These are phyloP conservation scores for Fraxinus velutina DNA, from an alignment of 305 asterid species.

Conservation along the genomic window DNA sequence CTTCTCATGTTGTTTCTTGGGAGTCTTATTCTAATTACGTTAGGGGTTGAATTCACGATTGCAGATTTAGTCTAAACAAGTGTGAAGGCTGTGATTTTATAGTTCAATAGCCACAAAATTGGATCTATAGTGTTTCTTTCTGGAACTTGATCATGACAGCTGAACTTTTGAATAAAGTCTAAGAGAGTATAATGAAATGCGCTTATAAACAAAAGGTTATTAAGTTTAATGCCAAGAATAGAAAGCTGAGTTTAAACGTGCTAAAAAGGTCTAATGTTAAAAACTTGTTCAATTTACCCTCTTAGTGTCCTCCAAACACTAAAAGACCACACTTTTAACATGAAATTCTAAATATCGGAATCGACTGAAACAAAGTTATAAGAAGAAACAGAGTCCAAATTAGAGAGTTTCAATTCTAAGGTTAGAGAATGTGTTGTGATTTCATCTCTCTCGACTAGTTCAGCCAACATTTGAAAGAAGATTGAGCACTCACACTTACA, in stretches of 20 bases:
- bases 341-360: not conserved
- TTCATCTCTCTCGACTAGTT: not conserved
- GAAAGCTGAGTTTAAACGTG: too few relatives aligned
- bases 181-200: too few relatives aligned
- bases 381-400: not conserved
- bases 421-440: not conserved
- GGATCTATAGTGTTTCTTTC: constrained; percentile 22
- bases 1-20: constrained; percentile 12
- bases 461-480: not conserved
- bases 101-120: constrained; percentile 5
- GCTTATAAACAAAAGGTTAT: too few relatives aligned
- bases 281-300: not conserved
- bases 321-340: too few relatives aligned
- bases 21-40: constrained; percentile 19
- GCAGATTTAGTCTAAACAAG: constrained; percentile 13
- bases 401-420: not conserved
- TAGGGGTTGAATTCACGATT: constrained; percentile 24
- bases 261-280: not conserved
- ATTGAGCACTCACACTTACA: not conserved
- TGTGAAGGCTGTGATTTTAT: not conserved
- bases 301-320: too few relatives aligned
- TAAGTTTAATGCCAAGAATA: too few relatives aligned
- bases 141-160: not conserved
- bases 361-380: not conserved
- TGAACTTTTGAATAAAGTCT: not conserved